Conservation (phyloP, 2,329 filamentous ascomycete genomes). For the Phialophora verrucosa region DNA sequence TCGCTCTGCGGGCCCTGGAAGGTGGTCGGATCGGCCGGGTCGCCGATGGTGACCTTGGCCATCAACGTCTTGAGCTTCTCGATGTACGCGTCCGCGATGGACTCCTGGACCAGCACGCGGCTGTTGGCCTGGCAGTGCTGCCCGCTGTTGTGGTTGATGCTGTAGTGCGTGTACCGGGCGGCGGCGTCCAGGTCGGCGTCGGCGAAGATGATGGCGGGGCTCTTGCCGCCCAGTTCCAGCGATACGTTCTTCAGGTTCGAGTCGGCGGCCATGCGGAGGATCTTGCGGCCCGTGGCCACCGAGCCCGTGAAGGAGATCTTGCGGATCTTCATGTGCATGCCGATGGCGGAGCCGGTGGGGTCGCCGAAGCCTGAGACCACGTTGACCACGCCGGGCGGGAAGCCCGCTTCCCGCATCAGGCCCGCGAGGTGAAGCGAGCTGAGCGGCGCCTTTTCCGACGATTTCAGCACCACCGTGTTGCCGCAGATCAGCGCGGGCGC, state of each 20-base stretch:
- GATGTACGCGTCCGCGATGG: slow-evolving; percentile 58
- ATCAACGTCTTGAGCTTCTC: slow-evolving; percentile 54
- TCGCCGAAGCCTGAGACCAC: slow-evolving; percentile 50
- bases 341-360: slow-evolving; percentile 60
- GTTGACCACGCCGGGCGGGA: slow-evolving; percentile 54
- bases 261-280: slow-evolving; percentile 41
- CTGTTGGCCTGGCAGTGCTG: slow-evolving; percentile 60
- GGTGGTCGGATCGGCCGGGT: slow-evolving; percentile 51
- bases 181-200: slow-evolving; percentile 45
- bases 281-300: slow-evolving; percentile 41
- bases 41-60: slow-evolving; percentile 42
- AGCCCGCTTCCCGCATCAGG: slow-evolving; percentile 53
- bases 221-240: slow-evolving; percentile 47
- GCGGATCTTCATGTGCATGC: slow-evolving; percentile 42
- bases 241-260: slow-evolving; percentile 46
- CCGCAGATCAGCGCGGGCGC: slow-evolving; percentile 53
- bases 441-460: slow-evolving; percentile 53
- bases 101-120: slow-evolving; percentile 64
- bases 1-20: slow-evolving; percentile 69
- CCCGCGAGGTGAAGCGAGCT: slow-evolving; percentile 45
- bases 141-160: slow-evolving; percentile 48
- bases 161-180: slow-evolving; percentile 45
- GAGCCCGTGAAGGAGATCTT: slow-evolving; percentile 47
- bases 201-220: slow-evolving; percentile 45
- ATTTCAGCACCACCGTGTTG: slow-evolving; percentile 54